These are phyloP conservation scores for Russula ochroleuca DNA, from an alignment of 768 basidiomycete species.

Conservation along the genomic window DNA sequence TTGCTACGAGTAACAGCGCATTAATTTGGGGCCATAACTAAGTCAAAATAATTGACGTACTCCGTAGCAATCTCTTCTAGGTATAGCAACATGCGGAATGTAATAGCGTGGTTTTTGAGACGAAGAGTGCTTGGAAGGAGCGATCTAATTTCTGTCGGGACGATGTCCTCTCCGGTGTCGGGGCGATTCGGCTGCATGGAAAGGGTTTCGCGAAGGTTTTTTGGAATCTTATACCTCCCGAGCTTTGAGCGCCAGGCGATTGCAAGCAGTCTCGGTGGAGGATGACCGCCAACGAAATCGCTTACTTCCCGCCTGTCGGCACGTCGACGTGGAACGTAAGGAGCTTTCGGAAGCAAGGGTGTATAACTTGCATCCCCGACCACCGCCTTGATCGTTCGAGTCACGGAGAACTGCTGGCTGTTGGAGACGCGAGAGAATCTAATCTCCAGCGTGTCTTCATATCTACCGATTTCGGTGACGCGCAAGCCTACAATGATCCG, in stretches of 20 bases:
- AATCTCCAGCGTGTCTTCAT: slow-evolving; percentile 19
- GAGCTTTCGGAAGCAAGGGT: not conserved
- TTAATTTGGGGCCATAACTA: not conserved
- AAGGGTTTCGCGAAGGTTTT: not conserved
- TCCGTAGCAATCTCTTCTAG: slow-evolving; percentile 12
- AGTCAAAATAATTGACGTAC: not conserved
- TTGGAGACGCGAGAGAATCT: slow-evolving; percentile 6
- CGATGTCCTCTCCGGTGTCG: not conserved
- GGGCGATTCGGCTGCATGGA: not conserved
- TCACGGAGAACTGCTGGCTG: slow-evolving; percentile 3
- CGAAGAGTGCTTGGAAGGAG: not conserved
- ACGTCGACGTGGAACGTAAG: slow-evolving; percentile 8
- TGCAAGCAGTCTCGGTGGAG: not conserved
- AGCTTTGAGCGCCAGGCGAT: slow-evolving; percentile 12
- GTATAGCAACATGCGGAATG: slow-evolving; percentile 1
- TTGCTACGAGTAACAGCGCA: not conserved
- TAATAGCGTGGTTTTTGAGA: not conserved
- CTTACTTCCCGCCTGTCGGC: not conserved
- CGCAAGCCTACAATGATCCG: slow-evolving; percentile 1
- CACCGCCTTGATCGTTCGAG: slow-evolving; percentile 9
- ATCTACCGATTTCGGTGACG: slow-evolving; percentile 4
- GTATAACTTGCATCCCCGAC: slow-evolving; percentile 2
- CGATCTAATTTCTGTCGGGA: slow-evolving; percentile 4
- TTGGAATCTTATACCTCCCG: not conserved
- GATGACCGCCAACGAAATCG: not conserved